Evolutionary conservation across 768 basidiomycete species (phyloP), one percentile per base, ranked within the genome.

Genomic region (Russula sp.): DNA sequence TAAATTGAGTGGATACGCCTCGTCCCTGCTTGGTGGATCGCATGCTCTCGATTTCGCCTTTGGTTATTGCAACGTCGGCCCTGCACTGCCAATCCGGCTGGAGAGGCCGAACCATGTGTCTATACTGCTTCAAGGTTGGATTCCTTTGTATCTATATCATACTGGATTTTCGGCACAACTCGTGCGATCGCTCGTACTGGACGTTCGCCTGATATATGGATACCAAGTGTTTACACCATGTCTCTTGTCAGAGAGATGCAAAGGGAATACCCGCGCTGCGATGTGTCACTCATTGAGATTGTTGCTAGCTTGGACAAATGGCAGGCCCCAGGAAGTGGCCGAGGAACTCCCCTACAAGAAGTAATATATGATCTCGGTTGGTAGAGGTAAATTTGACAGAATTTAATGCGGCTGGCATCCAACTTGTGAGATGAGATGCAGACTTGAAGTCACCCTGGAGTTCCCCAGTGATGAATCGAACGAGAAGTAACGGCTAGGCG

Each of bases 71-170:
- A 22, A 11, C 42, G 14, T 47, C 34, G 11, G n/a, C 50, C 55
- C 9, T n/a, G n/a, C 20, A 18, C 14, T 10, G 45, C 20, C 42
- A 18, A 45, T 47, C 47, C 47, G 34, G 40, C 42, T 55, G 45
- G 51, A 31, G 50, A 39, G 27, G 32, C 27, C 34, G 32, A 52
- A 37, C 50, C 35, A 27, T 39, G 42, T 45, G 37, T 57, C 45
- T 45, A 58, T 53, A 47, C 35, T 6, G 31, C 37, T 58, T 40
- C 40, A n/a, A 27, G 50, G 51, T 31, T 53, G 62, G 51, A 48
- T 34, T 22, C 44, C 6, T 56, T 63, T 63, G 51, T 63, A 53
- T 47, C 56, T 58, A 63, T 58, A 31, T 53, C 44, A 53, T 54
- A 54, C 18, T 40, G 62, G 51, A 63, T 44, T 35, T 44, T 48